These are phyloP conservation scores for Ricinus communis DNA, from an alignment of 345 rosid genomes.

Conservation along the genomic window DNA sequence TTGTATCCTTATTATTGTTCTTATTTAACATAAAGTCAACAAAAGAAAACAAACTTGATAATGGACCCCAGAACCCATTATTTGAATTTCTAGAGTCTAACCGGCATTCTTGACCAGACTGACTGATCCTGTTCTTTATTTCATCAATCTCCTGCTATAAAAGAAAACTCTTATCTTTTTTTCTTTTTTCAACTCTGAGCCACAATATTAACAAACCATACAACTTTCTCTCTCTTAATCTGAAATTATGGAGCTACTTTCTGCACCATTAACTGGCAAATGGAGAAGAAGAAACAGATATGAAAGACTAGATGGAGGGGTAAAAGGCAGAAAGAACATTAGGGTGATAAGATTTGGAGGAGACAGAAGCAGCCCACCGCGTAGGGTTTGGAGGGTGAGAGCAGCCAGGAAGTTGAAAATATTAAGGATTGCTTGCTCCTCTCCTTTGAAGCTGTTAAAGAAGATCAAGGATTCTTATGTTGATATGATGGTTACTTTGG, in stretches of 20 bases:
- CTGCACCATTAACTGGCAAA: conserved; percentile 19
- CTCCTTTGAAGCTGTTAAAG: conserved; percentile 28
- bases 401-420: conserved; percentile 28
- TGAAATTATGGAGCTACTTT: conserved; percentile 22
- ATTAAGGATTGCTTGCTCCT: conserved; percentile 11
- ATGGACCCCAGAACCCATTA: not conserved
- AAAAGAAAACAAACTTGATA: not conserved
- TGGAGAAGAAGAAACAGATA: conserved; percentile 37
- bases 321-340: conserved; percentile 15
- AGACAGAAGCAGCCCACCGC: conserved; percentile 2
- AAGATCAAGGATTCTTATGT: conserved; percentile 38
- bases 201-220: not conserved
- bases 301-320: conserved; percentile 17
- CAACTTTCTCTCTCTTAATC: not conserved
- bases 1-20: no score
- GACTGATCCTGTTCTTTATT: no score
- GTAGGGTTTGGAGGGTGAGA: conserved; percentile 42
- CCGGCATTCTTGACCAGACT: conserved; percentile 25
- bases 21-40: no score
- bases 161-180: no score
- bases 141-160: no score
- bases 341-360: conserved; percentile 26
- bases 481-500: conserved; percentile 33
- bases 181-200: no score
- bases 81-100: conserved; percentile 1